These are phyloP conservation scores for Spathaspora boniae DNA, from an alignment of 805 yeast species.

Conservation along the genomic window DNA sequence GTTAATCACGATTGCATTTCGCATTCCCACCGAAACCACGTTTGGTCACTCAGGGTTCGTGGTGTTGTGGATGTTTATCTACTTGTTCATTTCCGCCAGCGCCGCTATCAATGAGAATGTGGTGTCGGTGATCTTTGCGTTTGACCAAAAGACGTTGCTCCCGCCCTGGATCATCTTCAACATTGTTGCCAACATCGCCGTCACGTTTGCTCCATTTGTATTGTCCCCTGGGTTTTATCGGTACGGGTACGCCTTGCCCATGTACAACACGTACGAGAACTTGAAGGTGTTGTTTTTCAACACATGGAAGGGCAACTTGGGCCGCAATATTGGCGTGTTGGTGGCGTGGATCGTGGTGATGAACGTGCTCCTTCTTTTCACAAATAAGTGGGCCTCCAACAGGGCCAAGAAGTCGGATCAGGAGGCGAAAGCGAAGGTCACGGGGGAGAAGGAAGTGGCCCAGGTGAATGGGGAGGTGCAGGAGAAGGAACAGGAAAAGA, in stretches of 20 bases:
- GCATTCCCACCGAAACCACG: constrained; percentile 20
- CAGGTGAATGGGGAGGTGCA: background rate
- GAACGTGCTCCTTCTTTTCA: constrained; percentile 13
- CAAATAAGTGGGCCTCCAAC: constrained; percentile 9
- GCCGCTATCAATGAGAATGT: constrained; percentile 27
- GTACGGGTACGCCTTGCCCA: constrained; percentile 36
- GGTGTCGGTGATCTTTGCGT: constrained; percentile 18
- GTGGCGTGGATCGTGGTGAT: constrained; percentile 25
- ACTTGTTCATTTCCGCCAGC: constrained; percentile 23
- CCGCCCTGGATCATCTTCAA: constrained; percentile 30
- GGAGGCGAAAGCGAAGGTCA: constrained; percentile 8
- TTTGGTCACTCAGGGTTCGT: constrained; percentile 31
- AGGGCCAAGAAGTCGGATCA: constrained; percentile 8
- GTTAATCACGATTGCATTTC: constrained; percentile 29
- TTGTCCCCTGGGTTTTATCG: constrained; percentile 28
- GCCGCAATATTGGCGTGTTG: constrained; percentile 27
- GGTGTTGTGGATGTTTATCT: constrained; percentile 31
- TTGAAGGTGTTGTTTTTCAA: constrained; percentile 31
- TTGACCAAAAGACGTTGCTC: constrained; percentile 16
- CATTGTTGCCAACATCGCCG: constrained; percentile 27
- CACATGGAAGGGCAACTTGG: constrained; percentile 31
- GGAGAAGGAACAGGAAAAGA: background rate
- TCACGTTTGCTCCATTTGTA: constrained; percentile 32
- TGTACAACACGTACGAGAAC: constrained; percentile 29
- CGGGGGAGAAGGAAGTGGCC: constrained; percentile 4